Percentiles rank a stretch among this genome's conserved stretches.
Evolutionary conservation across 2,329 filamentous ascomycete genomes (phyloP).

Genomic region (Botrytis paeoniae): DNA sequence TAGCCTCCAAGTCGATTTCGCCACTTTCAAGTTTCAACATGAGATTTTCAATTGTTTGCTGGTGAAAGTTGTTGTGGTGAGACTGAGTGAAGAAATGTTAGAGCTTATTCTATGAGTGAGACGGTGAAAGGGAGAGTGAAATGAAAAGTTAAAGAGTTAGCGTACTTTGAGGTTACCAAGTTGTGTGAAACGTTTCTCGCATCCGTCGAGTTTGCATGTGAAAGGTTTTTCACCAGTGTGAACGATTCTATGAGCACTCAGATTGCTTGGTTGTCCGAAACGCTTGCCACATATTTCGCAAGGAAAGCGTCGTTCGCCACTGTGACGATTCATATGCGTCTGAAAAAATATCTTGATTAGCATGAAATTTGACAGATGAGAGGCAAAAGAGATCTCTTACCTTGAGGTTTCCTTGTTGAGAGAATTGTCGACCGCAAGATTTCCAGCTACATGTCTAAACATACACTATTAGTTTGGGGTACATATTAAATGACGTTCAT

Average conservation of each 20-base stretch:
- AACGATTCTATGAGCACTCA: conserved; percentile 23
- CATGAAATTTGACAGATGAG: neutral
- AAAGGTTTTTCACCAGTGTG: conserved; percentile 18
- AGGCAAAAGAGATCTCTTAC: neutral
- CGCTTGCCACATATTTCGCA: conserved; percentile 3
- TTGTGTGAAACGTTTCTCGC: conserved; percentile 81
- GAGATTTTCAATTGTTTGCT: conserved; percentile 65
- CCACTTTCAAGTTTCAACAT: conserved; percentile 61
- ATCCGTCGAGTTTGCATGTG: conserved; percentile 66
- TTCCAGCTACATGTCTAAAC: neutral
- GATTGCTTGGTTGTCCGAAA: conserved; percentile 4
- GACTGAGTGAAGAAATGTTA: neutral
- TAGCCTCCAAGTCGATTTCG: conserved; percentile 61
- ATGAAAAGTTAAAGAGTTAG: conserved; percentile 22
- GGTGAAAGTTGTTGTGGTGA: conserved; percentile 66
- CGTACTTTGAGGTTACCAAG: conserved; percentile 81
- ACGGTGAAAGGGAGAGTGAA: neutral
- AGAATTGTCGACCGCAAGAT: neutral
- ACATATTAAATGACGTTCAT: neutral
- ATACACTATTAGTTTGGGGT: neutral
- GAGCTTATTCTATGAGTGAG: neutral
- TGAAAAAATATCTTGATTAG: neutral
- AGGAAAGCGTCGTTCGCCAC: conserved; percentile 5
- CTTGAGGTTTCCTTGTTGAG: conserved; percentile 6
- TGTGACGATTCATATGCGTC: conserved; percentile 9